Conservation (phyloP, 2,329 filamentous ascomycete genomes). For the Bipolaris sorokiniana region DNA sequence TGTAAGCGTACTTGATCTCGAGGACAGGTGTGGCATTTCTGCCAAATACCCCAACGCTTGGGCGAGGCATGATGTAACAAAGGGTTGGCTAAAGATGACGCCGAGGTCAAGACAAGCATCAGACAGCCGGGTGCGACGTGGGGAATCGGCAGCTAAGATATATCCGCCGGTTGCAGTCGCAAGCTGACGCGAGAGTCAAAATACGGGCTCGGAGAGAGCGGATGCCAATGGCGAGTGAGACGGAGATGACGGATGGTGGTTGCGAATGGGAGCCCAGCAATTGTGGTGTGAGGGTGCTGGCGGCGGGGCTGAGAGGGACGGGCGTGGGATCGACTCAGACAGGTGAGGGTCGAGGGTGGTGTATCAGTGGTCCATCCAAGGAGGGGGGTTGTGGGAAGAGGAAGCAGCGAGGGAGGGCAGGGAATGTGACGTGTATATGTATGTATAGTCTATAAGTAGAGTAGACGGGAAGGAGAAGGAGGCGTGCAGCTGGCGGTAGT, state of each 20-base stretch:
- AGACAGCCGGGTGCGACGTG: neutral
- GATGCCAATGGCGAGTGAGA: neutral
- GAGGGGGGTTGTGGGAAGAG: neutral
- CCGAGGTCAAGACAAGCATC: slow-evolving; percentile 14
- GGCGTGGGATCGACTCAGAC: slow-evolving; percentile 2
- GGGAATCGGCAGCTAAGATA: neutral
- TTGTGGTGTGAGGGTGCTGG: neutral
- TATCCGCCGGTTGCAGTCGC: slow-evolving; percentile 2
- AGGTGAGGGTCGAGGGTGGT: neutral
- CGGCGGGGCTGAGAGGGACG: slow-evolving; percentile 4
- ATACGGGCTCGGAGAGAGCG: neutral
- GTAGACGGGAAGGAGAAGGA: neutral
- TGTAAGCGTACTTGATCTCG: slow-evolving; percentile 52
- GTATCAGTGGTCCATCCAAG: slow-evolving; percentile 1
- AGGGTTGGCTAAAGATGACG: slow-evolving; percentile 10
- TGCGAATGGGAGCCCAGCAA: slow-evolving; percentile 9
- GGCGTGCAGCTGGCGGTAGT: neutral
- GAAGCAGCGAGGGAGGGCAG: neutral
- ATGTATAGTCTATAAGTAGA: neutral
- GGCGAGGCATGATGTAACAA: slow-evolving; percentile 41
- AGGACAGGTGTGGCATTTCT: slow-evolving; percentile 41
- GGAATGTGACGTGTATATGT: neutral
- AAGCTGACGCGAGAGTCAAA: slow-evolving; percentile 8
- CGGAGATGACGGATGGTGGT: neutral
- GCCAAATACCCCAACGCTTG: slow-evolving; percentile 46